phyloP scores from a whole-genome alignment of 192 early-diverging fungal genomes.

The Backusella liffmaniae region DNA sequence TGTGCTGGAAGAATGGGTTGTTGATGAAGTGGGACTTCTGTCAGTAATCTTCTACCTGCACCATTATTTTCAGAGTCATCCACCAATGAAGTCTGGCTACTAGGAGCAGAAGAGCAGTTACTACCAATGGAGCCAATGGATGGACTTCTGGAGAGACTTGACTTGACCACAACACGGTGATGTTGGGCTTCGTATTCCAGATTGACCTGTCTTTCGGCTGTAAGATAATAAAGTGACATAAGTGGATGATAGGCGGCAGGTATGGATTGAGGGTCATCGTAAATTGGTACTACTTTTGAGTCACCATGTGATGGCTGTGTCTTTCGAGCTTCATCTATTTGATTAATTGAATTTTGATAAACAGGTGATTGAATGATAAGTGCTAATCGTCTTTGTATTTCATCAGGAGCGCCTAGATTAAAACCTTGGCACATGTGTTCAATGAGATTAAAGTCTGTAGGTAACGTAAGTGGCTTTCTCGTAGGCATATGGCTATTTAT shows the following conservation, averaged over 20 bases:
- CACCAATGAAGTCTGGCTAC: constrained; percentile 26
- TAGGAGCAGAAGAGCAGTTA: constrained; percentile 13
- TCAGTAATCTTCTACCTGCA: not conserved
- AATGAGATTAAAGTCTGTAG: constrained; percentile 59
- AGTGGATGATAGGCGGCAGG: constrained; percentile 57
- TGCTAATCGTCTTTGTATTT: constrained; percentile 52
- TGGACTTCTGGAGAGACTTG: constrained; percentile 16
- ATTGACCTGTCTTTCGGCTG: constrained; percentile 54
- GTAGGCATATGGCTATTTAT: constrained; percentile 66
- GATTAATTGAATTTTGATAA: constrained; percentile 36
- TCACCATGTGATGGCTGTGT: constrained; percentile 58
- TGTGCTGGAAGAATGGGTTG: not conserved
- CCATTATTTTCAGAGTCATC: constrained; percentile 2
- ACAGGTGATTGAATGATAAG: constrained; percentile 49
- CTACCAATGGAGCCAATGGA: constrained; percentile 23
- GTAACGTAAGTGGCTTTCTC: constrained; percentile 50
- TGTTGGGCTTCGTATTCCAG: constrained; percentile 1
- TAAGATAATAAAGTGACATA: constrained; percentile 84
- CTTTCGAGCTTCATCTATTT: constrained; percentile 38
- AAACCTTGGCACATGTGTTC: constrained; percentile 68
- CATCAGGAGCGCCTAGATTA: constrained; percentile 66
- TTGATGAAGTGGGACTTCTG: constrained; percentile 1
- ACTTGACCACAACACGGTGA: not conserved
- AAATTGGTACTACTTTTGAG: constrained; percentile 46
- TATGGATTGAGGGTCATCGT: constrained; percentile 37